Evolutionary conservation across 306 rosid genomes (phyloP), one percentile per base, ranked within the genome.

Genomic region (Quercus wislizeni): DNA sequence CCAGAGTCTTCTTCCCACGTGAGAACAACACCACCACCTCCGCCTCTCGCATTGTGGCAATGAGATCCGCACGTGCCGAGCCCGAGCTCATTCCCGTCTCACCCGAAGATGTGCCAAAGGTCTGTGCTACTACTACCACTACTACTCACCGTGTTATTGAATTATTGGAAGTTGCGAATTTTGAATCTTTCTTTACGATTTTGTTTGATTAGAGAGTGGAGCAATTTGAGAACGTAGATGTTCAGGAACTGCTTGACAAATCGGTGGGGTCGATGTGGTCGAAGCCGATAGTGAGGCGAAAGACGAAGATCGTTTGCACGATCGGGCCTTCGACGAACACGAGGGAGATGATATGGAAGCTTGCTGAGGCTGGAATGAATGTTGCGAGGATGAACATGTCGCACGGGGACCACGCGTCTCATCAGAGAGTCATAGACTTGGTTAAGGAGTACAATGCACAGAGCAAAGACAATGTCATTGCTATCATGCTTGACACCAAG

Each of bases 381-480:
- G 99, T 95, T 80, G 99, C 99, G 1, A 91, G 99, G 25, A 18
- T 95, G 85, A 95, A 95, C 78, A 95, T 95, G 99, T 95, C 99
- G 17, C 99, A 93, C 31, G 99, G 99, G 33, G 99, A 95, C 81
- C 99, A 95, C 41, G 91, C 98, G 49, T 95, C 99, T 79, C 99
- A 95, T 86, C 89, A 92, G 88, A 95, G 93, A 82, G 94, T 95
- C 78, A 95, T 95, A 72, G 98, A 95, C 78, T 86, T 95, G 87
- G 99, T 95, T 62, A 95, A 92, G 67, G 99, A 92, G 43, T 95
- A 95, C 80, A 95, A 95, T 78, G 97, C 83, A 25, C 97, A 90
- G 30, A 57, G 84, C 58, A 87, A 89, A 71, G 98, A 91, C 80
- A 92, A 95, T 54, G 92, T 83, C 25, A 90, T 95, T 73, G 92